Evolutionary conservation across 345 rosid species (phyloP), one percentile per base, ranked within the genome.

Genomic region (Dipteronia dyeriana): DNA sequence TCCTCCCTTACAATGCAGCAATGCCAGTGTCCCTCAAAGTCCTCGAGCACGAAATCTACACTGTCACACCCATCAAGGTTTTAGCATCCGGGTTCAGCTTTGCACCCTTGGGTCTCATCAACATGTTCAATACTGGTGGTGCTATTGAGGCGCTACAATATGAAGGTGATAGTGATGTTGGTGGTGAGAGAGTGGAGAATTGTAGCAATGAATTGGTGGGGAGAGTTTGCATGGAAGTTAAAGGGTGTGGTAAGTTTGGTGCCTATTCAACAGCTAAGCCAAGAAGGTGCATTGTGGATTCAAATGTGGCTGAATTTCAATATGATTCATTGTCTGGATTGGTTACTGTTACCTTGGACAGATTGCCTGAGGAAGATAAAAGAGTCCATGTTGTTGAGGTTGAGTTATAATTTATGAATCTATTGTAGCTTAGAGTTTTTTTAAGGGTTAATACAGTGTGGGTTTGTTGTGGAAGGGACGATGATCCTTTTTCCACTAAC

Each of bases 81-180:
- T 69, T 93, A 76, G 85, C 83, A 5, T 79, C 86, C 0, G 94
- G 89, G 13, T 81, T 91, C 79, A 80, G 86, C 62, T 91, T 91
- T 64, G 97, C 98, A 4, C 97, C 99, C 0, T 23, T 93, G 11
- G 98, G 99, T 59, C 97, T 95, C 51, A 80, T 89, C 65, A 74
- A 81, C 82, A 93, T 95, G 98, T 95, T 78, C 87, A 95, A 95
- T 71, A 84, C 95, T 2, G 98, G 97, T n/a, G 99, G 97, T 69
- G 97, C 98, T 19, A 86, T 92, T 1, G 89, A 85, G 57, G 92
- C 82, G 72, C 86, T 95, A 10, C 82, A 74, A 43, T 93, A 92
- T 75, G 90, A 89, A 34, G 76, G 78, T 19, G 79, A 26, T 49
- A 14, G 8, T 59, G 20, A 19, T 39, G 43, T 62, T 17, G n/a